Percentiles rank a stretch among this genome's conserved stretches.
Evolutionary conservation across 805 yeast genomes (phyloP).

Genomic region (Lachancea sp.): DNA sequence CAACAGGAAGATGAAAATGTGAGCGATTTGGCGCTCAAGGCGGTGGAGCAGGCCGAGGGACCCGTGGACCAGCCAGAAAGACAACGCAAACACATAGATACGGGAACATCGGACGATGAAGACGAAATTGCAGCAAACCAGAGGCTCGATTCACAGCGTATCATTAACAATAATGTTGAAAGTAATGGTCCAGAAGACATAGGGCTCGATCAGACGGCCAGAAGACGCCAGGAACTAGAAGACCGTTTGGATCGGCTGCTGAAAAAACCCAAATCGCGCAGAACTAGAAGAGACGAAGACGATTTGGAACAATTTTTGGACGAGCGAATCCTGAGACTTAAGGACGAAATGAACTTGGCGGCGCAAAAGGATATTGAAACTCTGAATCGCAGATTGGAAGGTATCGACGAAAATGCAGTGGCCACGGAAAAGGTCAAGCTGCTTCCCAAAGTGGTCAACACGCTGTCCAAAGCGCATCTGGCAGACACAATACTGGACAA

Average conservation of each 20-base stretch:
- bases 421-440: slow-evolving; percentile 65
- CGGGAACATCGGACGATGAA: slow-evolving; percentile 16
- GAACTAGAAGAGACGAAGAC: slow-evolving; percentile 74
- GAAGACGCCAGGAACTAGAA: slow-evolving; percentile 72
- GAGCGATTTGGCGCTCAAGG: not conserved
- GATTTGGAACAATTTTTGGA: slow-evolving; percentile 95
- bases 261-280: slow-evolving; percentile 54
- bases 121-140: slow-evolving; percentile 10
- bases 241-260: slow-evolving; percentile 73
- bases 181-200: slow-evolving; percentile 20
- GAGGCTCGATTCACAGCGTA: slow-evolving; percentile 9
- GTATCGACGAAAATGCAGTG: slow-evolving; percentile 31
- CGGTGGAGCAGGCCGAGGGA: not conserved
- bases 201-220: slow-evolving; percentile 26
- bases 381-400: slow-evolving; percentile 38
- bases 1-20: not conserved
- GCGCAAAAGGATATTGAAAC: slow-evolving; percentile 67
- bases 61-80: slow-evolving; percentile 13
- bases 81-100: slow-evolving; percentile 26
- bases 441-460: slow-evolving; percentile 69
- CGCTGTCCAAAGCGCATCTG: slow-evolving; percentile 72
- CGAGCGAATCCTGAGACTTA: slow-evolving; percentile 73
- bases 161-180: slow-evolving; percentile 4
- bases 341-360: slow-evolving; percentile 84
- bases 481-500: slow-evolving; percentile 93